These are phyloP conservation scores for Saccharomyces paradoxus DNA, from an alignment of 805 yeast genomes.

Conservation along the genomic window DNA sequence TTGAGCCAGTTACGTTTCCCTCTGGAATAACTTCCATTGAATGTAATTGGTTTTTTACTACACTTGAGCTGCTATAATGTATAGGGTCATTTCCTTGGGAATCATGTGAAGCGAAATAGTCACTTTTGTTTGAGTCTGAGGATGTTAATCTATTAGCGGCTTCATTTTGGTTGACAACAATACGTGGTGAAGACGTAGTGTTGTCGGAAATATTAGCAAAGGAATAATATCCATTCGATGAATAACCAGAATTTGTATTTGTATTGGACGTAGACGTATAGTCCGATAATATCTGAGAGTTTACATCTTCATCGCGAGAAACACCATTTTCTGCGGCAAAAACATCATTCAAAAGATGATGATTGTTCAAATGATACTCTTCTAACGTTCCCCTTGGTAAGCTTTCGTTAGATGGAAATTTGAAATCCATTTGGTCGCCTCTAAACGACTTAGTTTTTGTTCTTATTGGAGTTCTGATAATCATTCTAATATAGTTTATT, in stretches of 20 bases:
- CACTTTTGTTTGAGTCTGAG: neutral
- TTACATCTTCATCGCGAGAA: slow-evolving; percentile 12
- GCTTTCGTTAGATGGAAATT: slow-evolving; percentile 31
- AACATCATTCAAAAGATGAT: slow-evolving; percentile 21
- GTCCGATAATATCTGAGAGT: slow-evolving; percentile 29
- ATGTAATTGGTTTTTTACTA: neutral
- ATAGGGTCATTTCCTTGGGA: neutral
- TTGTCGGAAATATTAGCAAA: slow-evolving; percentile 34
- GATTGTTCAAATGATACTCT: slow-evolving; percentile 23
- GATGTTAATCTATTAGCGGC: neutral
- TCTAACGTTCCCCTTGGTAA: slow-evolving; percentile 9
- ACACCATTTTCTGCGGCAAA: slow-evolving; percentile 3
- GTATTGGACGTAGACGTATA: slow-evolving; percentile 18
- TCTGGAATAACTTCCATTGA: slow-evolving; percentile 19
- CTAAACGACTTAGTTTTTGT: slow-evolving; percentile 33
- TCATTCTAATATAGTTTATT: slow-evolving; percentile 5
- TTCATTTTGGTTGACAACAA: neutral
- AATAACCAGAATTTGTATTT: slow-evolving; percentile 18
- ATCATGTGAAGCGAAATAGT: neutral
- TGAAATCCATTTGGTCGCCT: slow-evolving; percentile 35
- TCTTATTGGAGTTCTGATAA: slow-evolving; percentile 28
- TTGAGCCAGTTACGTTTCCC: slow-evolving; percentile 7
- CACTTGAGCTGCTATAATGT: neutral
- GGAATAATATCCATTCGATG: slow-evolving; percentile 29
- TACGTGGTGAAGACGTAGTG: slow-evolving; percentile 20